phyloP scores from a whole-genome alignment of 441 rosid species.

The Geranium incanum region DNA sequence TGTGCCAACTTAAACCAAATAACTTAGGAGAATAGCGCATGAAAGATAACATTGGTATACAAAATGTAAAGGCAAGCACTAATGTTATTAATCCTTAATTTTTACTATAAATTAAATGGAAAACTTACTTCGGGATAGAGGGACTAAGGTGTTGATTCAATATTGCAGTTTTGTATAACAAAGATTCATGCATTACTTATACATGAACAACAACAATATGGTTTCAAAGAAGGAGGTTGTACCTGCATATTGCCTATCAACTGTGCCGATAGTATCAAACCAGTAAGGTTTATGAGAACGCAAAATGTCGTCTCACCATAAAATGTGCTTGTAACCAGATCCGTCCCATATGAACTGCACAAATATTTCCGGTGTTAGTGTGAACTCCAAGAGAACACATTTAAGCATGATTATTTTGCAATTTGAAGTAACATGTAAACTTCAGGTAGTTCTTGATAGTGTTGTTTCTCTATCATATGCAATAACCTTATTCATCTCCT shows the following conservation, averaged over 20 bases:
- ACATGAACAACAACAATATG: background rate
- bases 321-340: conserved; percentile 66
- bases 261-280: conserved; percentile 83
- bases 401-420: conserved; percentile 14
- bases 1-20: too few species aligned
- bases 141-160: background rate
- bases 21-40: too few species aligned
- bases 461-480: background rate
- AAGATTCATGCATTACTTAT: background rate
- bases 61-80: too few species aligned
- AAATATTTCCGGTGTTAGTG: background rate
- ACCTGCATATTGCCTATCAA: conserved; percentile 98
- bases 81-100: background rate
- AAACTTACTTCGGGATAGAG: too few species aligned
- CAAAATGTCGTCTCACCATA: conserved; percentile 85
- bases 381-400: conserved; percentile 22
- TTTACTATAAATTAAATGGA: too few species aligned
- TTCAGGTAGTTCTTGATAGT: background rate
- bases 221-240: conserved; percentile 14
- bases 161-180: background rate
- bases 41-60: too few species aligned
- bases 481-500: background rate
- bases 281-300: conserved; percentile 66
- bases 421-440: conserved; percentile 8
- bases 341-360: conserved; percentile 85